phyloP scores from a whole-genome alignment of 139 green algal genomes.

The Closterium sp. region DNA sequence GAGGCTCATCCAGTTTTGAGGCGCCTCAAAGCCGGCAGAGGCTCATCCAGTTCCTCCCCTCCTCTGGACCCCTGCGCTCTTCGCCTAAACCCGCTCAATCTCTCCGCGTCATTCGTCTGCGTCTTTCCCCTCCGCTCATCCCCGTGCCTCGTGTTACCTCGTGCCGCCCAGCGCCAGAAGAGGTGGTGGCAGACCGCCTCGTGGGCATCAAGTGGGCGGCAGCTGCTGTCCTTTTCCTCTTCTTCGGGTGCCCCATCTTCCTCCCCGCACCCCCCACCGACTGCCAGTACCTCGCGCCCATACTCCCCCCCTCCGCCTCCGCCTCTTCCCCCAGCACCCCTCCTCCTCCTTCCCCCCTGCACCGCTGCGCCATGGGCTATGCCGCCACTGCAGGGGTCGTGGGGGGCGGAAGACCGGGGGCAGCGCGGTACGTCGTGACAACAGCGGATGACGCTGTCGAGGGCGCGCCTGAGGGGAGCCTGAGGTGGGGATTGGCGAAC shows the following conservation, averaged over 20 bases:
- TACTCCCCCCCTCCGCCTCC: background rate
- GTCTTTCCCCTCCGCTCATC: background rate
- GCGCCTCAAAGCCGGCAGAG: no score
- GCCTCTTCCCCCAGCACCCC: background rate
- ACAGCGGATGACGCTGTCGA: background rate
- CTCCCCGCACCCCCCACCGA: background rate
- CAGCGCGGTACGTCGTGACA: constrained; percentile 4
- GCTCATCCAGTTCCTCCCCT: no score
- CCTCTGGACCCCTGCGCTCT: no score
- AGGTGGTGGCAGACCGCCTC: background rate
- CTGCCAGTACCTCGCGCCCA: background rate
- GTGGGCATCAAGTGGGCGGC: background rate
- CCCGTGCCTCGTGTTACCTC: background rate
- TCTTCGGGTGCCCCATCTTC: constrained; percentile 3
- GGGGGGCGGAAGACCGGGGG: background rate
- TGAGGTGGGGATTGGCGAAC: background rate
- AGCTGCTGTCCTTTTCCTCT: background rate
- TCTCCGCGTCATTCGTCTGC: no score
- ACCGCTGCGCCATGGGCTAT: constrained; percentile 3
- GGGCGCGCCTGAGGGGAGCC: background rate
- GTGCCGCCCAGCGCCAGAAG: background rate
- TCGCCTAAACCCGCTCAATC: no score
- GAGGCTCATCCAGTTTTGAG: no score
- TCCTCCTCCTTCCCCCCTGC: background rate
- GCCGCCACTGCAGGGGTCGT: background rate